Base-by-base conservation (phyloP, 148 eudicot species). In the Beta vulgaris region DNA sequence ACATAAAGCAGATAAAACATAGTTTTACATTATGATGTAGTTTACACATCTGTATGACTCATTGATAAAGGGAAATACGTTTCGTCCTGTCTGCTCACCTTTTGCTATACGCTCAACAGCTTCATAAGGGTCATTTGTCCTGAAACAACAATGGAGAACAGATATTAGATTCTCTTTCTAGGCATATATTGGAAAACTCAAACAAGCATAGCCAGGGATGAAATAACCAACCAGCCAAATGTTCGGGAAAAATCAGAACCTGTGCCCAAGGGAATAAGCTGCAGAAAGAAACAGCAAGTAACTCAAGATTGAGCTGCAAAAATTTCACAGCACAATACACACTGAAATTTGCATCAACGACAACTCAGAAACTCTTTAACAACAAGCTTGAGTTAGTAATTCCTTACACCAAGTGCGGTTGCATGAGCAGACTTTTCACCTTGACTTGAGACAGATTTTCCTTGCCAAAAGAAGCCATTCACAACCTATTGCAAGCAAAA, bases 191-290 rank as follows among this genome's bases (percentile, higher is more conserved):
- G 44, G 21, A 29, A 51, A 46, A n/a, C 14, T 39, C 53, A 15
- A 63, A 32, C 37, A 65, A 35, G 66, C 46, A 29, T 58, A 57
- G 48, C 59, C 34, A 68, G 75, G 59, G 71, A n/a, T 40, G 40
- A 76, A 57, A 25, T 4, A 79, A 84, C 92, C 84, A 69, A 95
- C 98, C 98, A 95, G 78, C 90, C 89, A 81, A 85, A 86, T 34
- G 97, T 95, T 78, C 98, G 82, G 44, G 97, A 96, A 86, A 95
- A 95, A 86, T 95, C 98, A 68, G 98, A 95, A 63, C 98, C 98
- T 78, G 98, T 95, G 65, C 98, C 98, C 81, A 95, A 80, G 39
- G 98, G 98, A 31, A 95, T 95, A 70, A 95, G 85, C 98, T 95
- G 90, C 77, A 79, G 60, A 71, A 82, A 80, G 74, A 81, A 25